Evolutionary conservation across 352 stramenopile genomes (phyloP).

Genomic region (Globisporangium solare): DNA sequence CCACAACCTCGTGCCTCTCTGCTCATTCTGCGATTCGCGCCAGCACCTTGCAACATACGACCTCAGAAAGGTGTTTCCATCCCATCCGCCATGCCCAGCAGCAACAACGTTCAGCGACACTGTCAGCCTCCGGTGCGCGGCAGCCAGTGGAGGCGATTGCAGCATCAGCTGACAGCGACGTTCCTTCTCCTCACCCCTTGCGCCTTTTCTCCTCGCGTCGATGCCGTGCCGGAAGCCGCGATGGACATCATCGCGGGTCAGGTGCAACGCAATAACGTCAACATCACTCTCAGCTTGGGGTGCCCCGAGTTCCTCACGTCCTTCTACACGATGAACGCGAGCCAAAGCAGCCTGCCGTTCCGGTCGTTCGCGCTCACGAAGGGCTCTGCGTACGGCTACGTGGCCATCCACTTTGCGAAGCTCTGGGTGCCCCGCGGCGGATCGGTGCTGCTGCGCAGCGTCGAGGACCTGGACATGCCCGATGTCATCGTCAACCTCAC

Average conservation of each 20-base stretch:
- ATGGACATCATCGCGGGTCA: background rate
- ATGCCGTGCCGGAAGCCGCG: background rate
- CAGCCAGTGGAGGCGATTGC: too few species aligned
- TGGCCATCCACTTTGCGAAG: constrained; percentile 43
- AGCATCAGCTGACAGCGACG: too few species aligned
- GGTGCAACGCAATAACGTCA: constrained; percentile 7
- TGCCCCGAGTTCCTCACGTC: constrained; percentile 46
- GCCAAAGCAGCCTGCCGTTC: constrained; percentile 24
- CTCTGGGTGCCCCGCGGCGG: constrained; percentile 37
- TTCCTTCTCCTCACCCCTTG: background rate
- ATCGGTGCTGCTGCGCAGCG: constrained; percentile 37
- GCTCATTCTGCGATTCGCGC: too few species aligned
- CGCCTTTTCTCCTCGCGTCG: background rate
- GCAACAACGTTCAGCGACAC: too few species aligned
- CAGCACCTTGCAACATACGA: too few species aligned
- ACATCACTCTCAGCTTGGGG: constrained; percentile 29
- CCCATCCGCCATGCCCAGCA: too few species aligned
- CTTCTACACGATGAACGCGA: constrained; percentile 34
- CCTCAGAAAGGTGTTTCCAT: too few species aligned
- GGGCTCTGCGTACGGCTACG: constrained; percentile 42
- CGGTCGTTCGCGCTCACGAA: constrained; percentile 50
- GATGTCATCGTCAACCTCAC: constrained; percentile 44
- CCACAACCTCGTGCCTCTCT: too few species aligned
- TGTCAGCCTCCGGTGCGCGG: too few species aligned
- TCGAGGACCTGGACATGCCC: constrained; percentile 33